These are phyloP conservation scores for Ophiosphaerella narmari DNA, from an alignment of 2,329 filamentous ascomycete genomes.

Conservation along the genomic window DNA sequence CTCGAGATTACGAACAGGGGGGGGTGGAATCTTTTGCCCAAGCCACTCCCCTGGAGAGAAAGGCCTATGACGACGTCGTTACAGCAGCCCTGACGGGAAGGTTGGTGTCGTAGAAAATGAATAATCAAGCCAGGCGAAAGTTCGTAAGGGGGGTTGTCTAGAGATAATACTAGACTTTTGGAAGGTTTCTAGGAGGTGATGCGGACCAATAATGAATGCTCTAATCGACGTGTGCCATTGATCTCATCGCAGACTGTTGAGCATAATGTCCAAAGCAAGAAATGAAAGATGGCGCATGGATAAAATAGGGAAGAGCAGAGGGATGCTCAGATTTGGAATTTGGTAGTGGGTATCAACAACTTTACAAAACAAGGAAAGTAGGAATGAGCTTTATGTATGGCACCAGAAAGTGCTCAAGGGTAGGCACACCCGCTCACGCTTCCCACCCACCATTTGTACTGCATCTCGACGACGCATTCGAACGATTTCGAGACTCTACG, in stretches of 20 bases:
- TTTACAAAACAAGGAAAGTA: conserved; percentile 1
- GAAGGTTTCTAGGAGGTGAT: neutral
- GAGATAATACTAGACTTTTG: neutral
- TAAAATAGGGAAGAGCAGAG: neutral
- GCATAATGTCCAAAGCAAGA: neutral
- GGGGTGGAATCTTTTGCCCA: conserved; percentile 35
- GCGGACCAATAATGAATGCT: neutral
- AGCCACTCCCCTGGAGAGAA: conserved; percentile 53
- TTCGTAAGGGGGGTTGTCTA: neutral
- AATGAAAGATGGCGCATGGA: neutral
- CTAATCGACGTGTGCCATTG: too few relatives aligned
- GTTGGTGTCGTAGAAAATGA: too few relatives aligned
- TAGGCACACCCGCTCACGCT: conserved; percentile 4
- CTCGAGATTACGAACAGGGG: conserved; percentile 17
- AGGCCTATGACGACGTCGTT: conserved; percentile 55
- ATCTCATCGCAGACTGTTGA: too few relatives aligned
- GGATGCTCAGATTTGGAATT: neutral
- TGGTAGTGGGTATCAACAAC: conserved; percentile 8
- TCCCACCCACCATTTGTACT: conserved; percentile 21
- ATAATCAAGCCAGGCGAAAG: too few relatives aligned
- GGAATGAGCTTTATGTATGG: neutral
- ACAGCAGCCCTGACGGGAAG: conserved; percentile 30
- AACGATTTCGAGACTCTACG: conserved; percentile 27
- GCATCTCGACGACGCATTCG: conserved; percentile 24
- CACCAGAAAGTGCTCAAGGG: conserved; percentile 22